phyloP scores from a whole-genome alignment of 371 early-diverging fungal species.

The Rhizopus sp. region DNA sequence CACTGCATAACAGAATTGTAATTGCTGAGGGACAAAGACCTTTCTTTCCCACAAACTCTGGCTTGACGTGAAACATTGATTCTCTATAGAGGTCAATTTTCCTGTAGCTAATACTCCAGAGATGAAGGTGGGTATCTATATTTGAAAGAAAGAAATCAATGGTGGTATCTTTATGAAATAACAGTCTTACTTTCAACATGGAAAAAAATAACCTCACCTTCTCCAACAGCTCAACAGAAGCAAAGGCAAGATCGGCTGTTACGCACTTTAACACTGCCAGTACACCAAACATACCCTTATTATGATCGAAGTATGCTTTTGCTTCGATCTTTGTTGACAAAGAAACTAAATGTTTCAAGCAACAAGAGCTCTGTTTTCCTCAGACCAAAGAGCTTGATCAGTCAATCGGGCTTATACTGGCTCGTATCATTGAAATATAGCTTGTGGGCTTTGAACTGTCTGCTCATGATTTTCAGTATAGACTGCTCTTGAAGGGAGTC shows the following conservation, averaged over 20 bases:
- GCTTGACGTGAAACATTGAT: background rate
- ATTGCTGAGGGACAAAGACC: conserved; percentile 2
- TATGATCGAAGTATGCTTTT: conserved; percentile 11
- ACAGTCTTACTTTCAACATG: conserved; percentile 11
- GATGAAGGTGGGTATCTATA: conserved; percentile 10
- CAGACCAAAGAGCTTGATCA: conserved; percentile 5
- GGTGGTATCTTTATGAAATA: background rate
- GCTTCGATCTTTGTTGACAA: conserved; percentile 4
- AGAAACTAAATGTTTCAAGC: conserved; percentile 10
- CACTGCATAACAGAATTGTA: conserved; percentile 8
- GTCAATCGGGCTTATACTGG: conserved; percentile 11
- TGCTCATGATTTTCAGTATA: background rate
- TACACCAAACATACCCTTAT: conserved; percentile 16
- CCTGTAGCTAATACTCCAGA: conserved; percentile 10
- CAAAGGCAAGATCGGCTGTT: conserved; percentile 8
- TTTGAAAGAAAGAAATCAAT: background rate
- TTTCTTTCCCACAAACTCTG: conserved; percentile 7
- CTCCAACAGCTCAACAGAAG: conserved; percentile 2
- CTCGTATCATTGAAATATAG: conserved; percentile 7
- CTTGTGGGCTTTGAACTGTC: conserved; percentile 5
- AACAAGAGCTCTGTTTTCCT: conserved; percentile 11
- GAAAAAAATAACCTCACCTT: conserved; percentile 13
- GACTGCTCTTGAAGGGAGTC: conserved; percentile 4
- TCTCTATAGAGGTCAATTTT: conserved; percentile 12
- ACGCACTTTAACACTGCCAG: conserved; percentile 15